Conservation (phyloP, 805 yeast species). For the Candida adriatica region DNA sequence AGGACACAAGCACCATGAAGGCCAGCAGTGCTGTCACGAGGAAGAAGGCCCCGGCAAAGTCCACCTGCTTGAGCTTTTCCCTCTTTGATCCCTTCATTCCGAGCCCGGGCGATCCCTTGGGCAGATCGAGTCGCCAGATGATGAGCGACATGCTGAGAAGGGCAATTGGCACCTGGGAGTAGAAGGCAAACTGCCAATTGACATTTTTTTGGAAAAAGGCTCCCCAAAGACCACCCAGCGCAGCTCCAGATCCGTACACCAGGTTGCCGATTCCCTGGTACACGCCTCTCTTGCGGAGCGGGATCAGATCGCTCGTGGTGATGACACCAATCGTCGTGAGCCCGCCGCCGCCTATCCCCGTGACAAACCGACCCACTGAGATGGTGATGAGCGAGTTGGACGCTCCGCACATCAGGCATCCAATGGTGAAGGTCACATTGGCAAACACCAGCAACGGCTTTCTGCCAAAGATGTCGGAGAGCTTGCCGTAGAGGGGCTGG, state of each 20-base stretch:
- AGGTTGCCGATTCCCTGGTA: slow-evolving; percentile 78
- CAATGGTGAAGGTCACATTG: slow-evolving; percentile 33
- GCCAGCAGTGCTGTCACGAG: slow-evolving; percentile 51
- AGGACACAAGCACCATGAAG: slow-evolving; percentile 59
- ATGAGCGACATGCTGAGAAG: slow-evolving; percentile 34
- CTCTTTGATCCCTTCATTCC: slow-evolving; percentile 39
- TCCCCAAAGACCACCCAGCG: slow-evolving; percentile 57
- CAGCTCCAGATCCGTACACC: slow-evolving; percentile 68
- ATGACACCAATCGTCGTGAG: slow-evolving; percentile 65
- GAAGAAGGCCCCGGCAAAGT: slow-evolving; percentile 55
- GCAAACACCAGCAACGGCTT: slow-evolving; percentile 35
- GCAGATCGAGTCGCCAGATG: slow-evolving; percentile 31
- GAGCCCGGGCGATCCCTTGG: slow-evolving; percentile 46
- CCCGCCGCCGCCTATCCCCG: slow-evolving; percentile 91
- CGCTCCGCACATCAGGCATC: slow-evolving; percentile 35
- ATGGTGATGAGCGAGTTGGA: slow-evolving; percentile 22
- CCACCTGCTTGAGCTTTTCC: slow-evolving; percentile 50
- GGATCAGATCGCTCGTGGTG: slow-evolving; percentile 67
- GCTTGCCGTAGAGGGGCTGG: slow-evolving; percentile 59
- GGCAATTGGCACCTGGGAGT: slow-evolving; percentile 47
- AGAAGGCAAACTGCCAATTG: slow-evolving; percentile 66
- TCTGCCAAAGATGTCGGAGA: slow-evolving; percentile 62
- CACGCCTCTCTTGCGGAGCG: slow-evolving; percentile 67
- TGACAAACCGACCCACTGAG: slow-evolving; percentile 53
- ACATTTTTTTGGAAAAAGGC: slow-evolving; percentile 44